Conservation (phyloP, 176 grass and related monocot genomes). For the Carex parvula region DNA sequence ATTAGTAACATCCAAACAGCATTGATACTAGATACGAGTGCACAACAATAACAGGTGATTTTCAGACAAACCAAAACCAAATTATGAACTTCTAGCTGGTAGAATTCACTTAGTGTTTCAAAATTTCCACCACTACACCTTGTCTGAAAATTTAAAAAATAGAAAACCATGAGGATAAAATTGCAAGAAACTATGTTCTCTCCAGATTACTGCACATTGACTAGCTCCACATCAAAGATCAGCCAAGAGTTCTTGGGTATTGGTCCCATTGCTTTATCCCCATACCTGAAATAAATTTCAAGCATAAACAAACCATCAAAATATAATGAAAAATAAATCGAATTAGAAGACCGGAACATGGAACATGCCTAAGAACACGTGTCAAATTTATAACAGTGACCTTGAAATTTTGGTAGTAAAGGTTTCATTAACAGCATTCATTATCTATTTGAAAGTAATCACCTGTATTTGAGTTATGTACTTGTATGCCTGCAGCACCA, state of each 20-base stretch:
- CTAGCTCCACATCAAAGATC: slow-evolving; percentile 76
- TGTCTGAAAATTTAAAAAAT: neutral
- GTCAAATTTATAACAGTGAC: neutral
- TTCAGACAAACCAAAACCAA: neutral
- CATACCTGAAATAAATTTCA: slow-evolving; percentile 49
- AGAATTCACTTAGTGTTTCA: neutral
- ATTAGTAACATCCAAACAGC: neutral
- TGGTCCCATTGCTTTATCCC: slow-evolving; percentile 24
- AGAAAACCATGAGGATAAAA: neutral
- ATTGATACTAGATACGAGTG: neutral
- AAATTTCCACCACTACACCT: neutral
- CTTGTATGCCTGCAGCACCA: neutral
- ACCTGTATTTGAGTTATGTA: neutral
- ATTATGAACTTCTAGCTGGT: neutral
- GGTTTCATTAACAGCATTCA: neutral
- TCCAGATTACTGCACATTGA: slow-evolving; percentile 48
- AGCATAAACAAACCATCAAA: slow-evolving; percentile 8
- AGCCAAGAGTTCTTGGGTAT: slow-evolving; percentile 94
- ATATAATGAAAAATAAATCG: neutral
- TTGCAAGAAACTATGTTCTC: neutral
- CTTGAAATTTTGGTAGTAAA: no score
- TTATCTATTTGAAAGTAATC: neutral
- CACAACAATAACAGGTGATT: neutral
- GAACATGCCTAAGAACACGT: neutral
- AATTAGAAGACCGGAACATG: neutral